A percentile compares a stretch with the other conserved stretches of the same genome.
phyloP scores from a whole-genome alignment of 2,329 filamentous ascomycete species.

The Aureobasidium musti region DNA sequence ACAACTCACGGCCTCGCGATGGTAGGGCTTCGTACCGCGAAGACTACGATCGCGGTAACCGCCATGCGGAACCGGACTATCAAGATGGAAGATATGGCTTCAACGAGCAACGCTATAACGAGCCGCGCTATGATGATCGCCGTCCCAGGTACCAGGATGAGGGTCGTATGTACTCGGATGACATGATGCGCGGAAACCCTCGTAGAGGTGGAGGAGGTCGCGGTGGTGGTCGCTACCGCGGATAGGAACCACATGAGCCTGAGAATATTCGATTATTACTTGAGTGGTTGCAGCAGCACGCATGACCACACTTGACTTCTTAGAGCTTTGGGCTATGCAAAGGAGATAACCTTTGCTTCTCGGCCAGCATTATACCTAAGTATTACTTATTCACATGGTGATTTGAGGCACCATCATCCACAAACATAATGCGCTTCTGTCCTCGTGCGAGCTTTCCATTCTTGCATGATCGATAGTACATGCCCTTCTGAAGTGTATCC shows the following conservation, averaged over 20 bases:
- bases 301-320: background rate
- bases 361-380: background rate
- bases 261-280: background rate
- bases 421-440: too few relatives aligned
- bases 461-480: too few relatives aligned
- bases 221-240: slow-evolving; percentile 36
- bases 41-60: slow-evolving; percentile 30
- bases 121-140: slow-evolving; percentile 30
- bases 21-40: slow-evolving; percentile 35
- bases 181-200: slow-evolving; percentile 31
- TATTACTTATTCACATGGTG: background rate
- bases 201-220: slow-evolving; percentile 33
- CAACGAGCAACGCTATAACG: slow-evolving; percentile 36
- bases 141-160: slow-evolving; percentile 36
- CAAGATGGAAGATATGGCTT: slow-evolving; percentile 51
- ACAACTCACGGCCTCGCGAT: slow-evolving; percentile 33
- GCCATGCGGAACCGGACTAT: slow-evolving; percentile 42
- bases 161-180: slow-evolving; percentile 39
- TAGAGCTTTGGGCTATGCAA: background rate
- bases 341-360: background rate
- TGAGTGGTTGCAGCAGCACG: background rate
- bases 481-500: too few relatives aligned
- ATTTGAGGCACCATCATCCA: background rate
- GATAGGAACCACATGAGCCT: slow-evolving; percentile 26
- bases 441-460: too few relatives aligned